Percentiles rank a stretch among this genome's conserved stretches.
These are phyloP conservation scores for Phlebiopsis flavidoalba DNA, from an alignment of 768 basidiomycete genomes.

Conservation along the genomic window DNA sequence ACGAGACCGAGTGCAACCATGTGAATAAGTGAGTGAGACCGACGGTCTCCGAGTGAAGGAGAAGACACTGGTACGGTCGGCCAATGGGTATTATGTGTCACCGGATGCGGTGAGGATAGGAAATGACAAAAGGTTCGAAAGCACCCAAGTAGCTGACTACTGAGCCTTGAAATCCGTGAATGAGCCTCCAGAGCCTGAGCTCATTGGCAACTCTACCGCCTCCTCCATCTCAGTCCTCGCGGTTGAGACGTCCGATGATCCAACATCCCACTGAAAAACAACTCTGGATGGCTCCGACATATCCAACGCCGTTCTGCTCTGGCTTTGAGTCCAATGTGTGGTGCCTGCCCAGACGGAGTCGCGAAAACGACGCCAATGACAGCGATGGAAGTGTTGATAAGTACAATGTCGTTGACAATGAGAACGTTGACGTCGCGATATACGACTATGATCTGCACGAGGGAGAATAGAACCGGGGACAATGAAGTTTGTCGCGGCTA, in stretches of 20 bases:
- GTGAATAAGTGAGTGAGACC: neutral
- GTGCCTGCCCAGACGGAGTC: conserved; percentile 26
- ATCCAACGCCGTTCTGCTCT: conserved; percentile 3
- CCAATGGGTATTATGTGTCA: no score
- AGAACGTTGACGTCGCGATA: conserved; percentile 20
- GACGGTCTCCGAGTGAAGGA: no score
- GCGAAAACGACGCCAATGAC: conserved; percentile 30
- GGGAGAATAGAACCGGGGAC: conserved; percentile 27
- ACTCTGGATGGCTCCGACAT: neutral
- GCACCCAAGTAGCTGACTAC: neutral
- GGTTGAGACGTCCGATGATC: neutral
- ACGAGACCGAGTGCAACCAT: neutral
- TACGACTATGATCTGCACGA: conserved; percentile 26
- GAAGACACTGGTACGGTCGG: no score
- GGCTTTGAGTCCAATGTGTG: conserved; percentile 4
- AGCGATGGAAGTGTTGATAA: conserved; percentile 26
- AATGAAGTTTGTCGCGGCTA: conserved; percentile 29
- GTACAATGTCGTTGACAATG: conserved; percentile 22
- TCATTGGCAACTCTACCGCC: neutral
- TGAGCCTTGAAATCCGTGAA: neutral
- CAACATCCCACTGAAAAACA: neutral
- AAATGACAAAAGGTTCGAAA: neutral
- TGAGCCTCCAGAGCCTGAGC: neutral
- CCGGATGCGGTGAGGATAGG: no score
- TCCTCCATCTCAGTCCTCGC: neutral